phyloP scores from a whole-genome alignment of 208 protist genomes.

The Naegleria lovaniensis region DNA sequence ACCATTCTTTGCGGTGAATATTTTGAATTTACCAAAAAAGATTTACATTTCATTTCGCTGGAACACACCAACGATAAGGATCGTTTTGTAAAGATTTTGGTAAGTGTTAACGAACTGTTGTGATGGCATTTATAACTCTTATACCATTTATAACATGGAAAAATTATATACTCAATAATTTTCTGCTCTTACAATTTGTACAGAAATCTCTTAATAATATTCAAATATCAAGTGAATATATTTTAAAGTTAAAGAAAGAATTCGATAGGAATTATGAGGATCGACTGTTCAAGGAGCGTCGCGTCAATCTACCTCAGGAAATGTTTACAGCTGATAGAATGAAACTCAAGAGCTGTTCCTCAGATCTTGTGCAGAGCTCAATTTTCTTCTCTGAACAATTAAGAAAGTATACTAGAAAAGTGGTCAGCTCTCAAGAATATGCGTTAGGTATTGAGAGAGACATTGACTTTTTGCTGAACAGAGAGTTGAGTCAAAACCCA shows the following conservation, averaged over 20 bases:
- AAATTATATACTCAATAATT: no score
- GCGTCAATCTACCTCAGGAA: background rate
- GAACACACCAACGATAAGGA: background rate
- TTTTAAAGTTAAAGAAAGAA: constrained; percentile 10
- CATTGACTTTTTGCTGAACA: background rate
- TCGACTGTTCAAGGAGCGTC: background rate
- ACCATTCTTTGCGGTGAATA: background rate
- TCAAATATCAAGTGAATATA: background rate
- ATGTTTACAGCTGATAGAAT: background rate
- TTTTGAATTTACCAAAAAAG: background rate
- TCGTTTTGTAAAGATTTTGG: background rate
- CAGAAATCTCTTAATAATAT: background rate
- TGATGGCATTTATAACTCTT: no score
- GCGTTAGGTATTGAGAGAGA: background rate
- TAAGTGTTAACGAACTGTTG: background rate
- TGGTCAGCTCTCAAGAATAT: background rate
- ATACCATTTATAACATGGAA: no score
- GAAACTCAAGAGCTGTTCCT: background rate
- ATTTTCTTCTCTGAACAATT: background rate
- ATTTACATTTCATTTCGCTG: background rate
- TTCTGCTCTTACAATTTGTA: background rate
- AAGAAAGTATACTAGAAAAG: background rate
- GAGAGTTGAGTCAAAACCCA: background rate
- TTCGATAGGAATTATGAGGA: background rate
- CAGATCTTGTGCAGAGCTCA: background rate